A percentile compares a stretch with the other conserved stretches of the same genome.
Evolutionary conservation across 2,329 filamentous ascomycete species (phyloP).

Genomic region (Falciphora oryzae): DNA sequence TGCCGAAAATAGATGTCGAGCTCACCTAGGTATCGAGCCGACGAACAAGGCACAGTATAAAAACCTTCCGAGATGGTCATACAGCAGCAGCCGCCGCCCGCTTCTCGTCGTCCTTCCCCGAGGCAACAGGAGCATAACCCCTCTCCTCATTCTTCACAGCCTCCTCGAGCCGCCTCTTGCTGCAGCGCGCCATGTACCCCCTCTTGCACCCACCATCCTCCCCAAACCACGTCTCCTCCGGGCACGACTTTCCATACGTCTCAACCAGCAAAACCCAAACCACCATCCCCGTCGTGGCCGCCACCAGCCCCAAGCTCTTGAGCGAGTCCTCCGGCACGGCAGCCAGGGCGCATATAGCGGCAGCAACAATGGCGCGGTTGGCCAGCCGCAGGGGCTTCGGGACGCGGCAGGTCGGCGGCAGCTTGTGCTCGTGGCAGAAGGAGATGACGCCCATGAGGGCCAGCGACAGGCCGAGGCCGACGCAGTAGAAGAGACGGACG

Average conservation of each 20-base stretch:
- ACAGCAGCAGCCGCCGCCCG: too few species aligned
- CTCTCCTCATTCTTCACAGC: conserved; percentile 18
- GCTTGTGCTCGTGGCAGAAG: conserved; percentile 49
- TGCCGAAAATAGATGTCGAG: too few species aligned
- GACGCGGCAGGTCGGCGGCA: conserved; percentile 40
- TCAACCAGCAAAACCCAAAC: conserved; percentile 42
- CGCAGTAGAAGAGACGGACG: conserved; percentile 59
- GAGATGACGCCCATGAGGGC: conserved; percentile 50
- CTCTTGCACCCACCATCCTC: conserved; percentile 26
- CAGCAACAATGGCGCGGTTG: conserved; percentile 42
- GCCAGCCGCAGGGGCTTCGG: conserved; percentile 44
- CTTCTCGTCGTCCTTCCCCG: too few species aligned
- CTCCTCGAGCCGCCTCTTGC: conserved; percentile 29
- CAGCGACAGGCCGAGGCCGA: conserved; percentile 51
- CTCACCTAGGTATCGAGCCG: too few species aligned
- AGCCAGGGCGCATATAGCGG: conserved; percentile 50
- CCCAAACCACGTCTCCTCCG: conserved; percentile 37
- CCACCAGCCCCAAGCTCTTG: conserved; percentile 39
- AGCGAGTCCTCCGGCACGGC: conserved; percentile 34
- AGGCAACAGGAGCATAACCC: too few species aligned
- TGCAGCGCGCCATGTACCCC: conserved; percentile 36
- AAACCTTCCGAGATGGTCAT: too few species aligned
- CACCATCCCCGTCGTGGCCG: conserved; percentile 37
- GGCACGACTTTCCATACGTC: conserved; percentile 42
- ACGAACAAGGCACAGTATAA: too few species aligned